A percentile compares a stretch with the other conserved stretches of the same genome.
Evolutionary conservation across 495 filamentous ascomycete genomes (phyloP).

Genomic region (Aspergillus heteromorphus): DNA sequence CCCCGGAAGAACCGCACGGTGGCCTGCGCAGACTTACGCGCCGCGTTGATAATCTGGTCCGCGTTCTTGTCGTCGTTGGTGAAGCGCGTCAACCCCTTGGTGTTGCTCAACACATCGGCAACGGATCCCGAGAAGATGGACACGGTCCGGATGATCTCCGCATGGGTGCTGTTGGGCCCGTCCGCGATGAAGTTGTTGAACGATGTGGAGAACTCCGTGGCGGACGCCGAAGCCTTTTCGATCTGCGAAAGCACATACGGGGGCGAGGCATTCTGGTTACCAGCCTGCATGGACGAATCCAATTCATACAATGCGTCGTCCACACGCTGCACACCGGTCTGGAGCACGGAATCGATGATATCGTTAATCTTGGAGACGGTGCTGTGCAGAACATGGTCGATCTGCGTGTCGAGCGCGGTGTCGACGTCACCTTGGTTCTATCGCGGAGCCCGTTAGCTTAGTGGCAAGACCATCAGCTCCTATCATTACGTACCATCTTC

Average conservation of each 20-base stretch:
- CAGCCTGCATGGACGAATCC: conserved; percentile 95
- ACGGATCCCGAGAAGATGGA: conserved; percentile 85
- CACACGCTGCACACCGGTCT: conserved; percentile 87
- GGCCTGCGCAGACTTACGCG: conserved; percentile 77
- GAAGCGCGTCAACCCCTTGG: conserved; percentile 90
- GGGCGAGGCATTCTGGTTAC: conserved; percentile 97
- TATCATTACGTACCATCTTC: conserved; percentile 42
- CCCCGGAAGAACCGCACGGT: conserved; percentile 95
- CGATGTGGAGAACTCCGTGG: conserved; percentile 92
- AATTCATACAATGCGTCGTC: conserved; percentile 96
- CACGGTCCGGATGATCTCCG: conserved; percentile 87
- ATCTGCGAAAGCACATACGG: conserved; percentile 93
- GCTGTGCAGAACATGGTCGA: conserved; percentile 78
- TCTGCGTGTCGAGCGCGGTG: conserved; percentile 77
- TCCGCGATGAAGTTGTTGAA: conserved; percentile 98
- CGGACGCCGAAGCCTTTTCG: conserved; percentile 90
- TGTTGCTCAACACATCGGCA: conserved; percentile 90
- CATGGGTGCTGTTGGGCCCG: conserved; percentile 85
- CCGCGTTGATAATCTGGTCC: conserved; percentile 73
- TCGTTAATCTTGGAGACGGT: conserved; percentile 92
- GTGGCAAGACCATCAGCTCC: neutral
- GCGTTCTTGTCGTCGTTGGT: conserved; percentile 92
- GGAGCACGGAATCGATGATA: conserved; percentile 94
- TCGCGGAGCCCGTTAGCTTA: neutral
- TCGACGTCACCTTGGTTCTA: conserved; percentile 69